phyloP scores from a whole-genome alignment of 2,329 filamentous ascomycete genomes.

The Cytospora chrysosperma region DNA sequence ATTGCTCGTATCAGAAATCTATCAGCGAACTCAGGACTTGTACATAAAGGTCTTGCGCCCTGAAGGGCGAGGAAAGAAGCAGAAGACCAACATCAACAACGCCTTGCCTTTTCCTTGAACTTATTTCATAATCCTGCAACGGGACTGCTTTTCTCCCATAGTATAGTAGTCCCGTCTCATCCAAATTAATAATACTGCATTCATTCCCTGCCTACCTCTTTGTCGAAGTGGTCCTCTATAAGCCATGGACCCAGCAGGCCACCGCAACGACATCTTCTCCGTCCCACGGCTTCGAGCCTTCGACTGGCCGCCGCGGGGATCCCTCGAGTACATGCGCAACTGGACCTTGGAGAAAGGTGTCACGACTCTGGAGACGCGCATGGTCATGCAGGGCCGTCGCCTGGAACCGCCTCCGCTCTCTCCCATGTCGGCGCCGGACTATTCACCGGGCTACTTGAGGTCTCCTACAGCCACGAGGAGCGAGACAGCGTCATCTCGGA shows the following conservation, averaged over 20 bases:
- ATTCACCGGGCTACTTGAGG: background rate
- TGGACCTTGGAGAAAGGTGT: conserved; percentile 16
- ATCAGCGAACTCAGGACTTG: too few species aligned
- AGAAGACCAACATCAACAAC: background rate
- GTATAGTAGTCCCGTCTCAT: background rate
- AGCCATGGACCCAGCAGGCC: background rate
- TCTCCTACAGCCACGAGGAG: background rate
- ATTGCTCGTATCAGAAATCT: background rate
- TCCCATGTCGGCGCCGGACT: conserved; percentile 1
- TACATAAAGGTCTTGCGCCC: background rate
- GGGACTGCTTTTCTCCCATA: background rate
- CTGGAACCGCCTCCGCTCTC: conserved; percentile 1
- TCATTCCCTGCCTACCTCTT: too few species aligned
- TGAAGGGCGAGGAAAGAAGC: background rate
- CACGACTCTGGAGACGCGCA: conserved; percentile 4
- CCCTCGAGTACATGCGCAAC: background rate
- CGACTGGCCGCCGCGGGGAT: background rate
- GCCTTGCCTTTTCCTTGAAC: background rate
- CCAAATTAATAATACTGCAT: background rate
- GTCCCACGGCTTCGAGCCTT: background rate
- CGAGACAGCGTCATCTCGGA: background rate
- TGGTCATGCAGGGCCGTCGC: background rate
- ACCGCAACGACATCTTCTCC: background rate
- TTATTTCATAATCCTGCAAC: background rate
- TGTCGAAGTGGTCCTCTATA: too few species aligned